Base-by-base conservation (phyloP, 108 stramenopile species). In the Stephanodiscus minutulus region DNA sequence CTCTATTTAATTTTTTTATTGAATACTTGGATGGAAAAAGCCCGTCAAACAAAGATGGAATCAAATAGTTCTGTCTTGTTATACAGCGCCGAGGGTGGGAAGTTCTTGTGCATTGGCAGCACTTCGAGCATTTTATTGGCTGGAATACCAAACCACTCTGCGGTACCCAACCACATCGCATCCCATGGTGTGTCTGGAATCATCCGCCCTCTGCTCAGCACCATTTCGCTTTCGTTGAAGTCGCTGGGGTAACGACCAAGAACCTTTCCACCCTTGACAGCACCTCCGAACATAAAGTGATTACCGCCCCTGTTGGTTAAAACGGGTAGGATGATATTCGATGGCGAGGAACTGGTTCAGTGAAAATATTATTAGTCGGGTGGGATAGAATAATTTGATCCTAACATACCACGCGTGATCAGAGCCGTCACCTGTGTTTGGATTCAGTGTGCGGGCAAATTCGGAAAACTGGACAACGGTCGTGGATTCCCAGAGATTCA, bases 121-220 rank as follows among this genome's bases (percentile, higher is more conserved):
- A 82, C 81, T 2, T 46, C 67, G 44, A 63, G 52, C 64, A 82
- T 72, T 0, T 66, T 64, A 8, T 44, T 41, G 12, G 17, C 10
- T 21, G 48, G 21, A 21, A 83, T 46, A 1, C 76, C 82, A 66
- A 80, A 76, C 86, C 86, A 87, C 27, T 80, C 53, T 18, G 84
- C 73, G 22, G 79, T 63, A n/a, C 79, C 86, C 28, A 60, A 39
- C 85, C 83, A 91, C 56, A 93, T 74, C 0, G 77, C 69, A 33
- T 93, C 92, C 92, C 92, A 93, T 0, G 76, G 59, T 25, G 65
- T 63, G 9, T 87, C 86, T 5, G 93, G 93, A 17, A 94, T 82
- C 41, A 94, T 70, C 24, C 91, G 72, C 8, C 87, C 87, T 22
- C 87, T 77, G 37, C 85, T 85, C 37, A 84, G 75, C 15, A 79